Percentiles rank a stretch among this genome's conserved stretches.
Conservation (phyloP, 306 rosid genomes). For the Leucaena leucocephala region DNA sequence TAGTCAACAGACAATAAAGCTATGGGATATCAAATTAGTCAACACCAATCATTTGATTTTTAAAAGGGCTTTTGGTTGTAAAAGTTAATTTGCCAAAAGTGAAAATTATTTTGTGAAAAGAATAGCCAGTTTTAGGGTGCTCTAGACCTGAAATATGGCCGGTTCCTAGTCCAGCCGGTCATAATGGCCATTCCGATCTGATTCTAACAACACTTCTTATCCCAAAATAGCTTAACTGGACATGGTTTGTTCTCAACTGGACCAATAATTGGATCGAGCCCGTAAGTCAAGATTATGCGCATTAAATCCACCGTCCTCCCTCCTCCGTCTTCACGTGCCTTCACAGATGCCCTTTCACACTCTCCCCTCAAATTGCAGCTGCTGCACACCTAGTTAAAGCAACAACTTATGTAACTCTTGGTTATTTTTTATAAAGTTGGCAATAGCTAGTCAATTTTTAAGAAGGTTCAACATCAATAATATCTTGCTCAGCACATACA, state of each 20-base stretch:
- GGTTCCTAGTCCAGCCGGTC: too few species aligned
- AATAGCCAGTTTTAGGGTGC: too few species aligned
- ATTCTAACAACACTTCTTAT: too few species aligned
- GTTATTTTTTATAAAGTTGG: conserved; percentile 19
- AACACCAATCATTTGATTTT: too few species aligned
- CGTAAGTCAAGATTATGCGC: conserved; percentile 76
- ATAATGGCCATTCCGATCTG: too few species aligned
- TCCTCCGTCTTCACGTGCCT: conserved; percentile 70
- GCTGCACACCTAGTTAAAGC: conserved; percentile 70
- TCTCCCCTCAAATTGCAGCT: conserved; percentile 78
- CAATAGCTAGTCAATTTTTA: background rate
- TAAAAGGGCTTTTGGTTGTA: too few species aligned
- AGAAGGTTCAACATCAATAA: conserved; percentile 3
- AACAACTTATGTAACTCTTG: conserved; percentile 32
- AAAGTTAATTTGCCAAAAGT: too few species aligned
- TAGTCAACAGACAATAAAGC: too few species aligned
- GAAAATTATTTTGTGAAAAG: too few species aligned
- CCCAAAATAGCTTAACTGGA: too few species aligned
- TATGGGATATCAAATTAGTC: too few species aligned
- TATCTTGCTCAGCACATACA: conserved; percentile 51
- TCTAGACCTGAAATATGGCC: too few species aligned
- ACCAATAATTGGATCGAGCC: conserved; percentile 62
- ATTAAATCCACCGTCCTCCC: conserved; percentile 80
- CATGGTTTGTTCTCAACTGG: conserved; percentile 58
- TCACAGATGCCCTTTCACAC: conserved; percentile 78